Base-by-base conservation (phyloP, 805 yeast genomes). In the Lipomyces anomalus region DNA sequence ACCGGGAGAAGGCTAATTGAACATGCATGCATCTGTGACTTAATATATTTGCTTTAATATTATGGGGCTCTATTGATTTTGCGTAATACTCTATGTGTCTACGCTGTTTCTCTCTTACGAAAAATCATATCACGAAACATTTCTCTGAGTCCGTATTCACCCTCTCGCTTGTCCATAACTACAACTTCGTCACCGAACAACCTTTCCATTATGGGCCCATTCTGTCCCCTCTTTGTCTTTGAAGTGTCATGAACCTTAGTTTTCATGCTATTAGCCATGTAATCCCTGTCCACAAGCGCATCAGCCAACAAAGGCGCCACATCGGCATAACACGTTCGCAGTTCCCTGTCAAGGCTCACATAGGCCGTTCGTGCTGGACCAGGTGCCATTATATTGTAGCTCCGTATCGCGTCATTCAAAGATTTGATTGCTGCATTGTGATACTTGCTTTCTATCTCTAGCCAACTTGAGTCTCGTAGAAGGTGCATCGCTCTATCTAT, bases 371-470 rank as follows among this genome's bases (percentile, higher is more conserved):
- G 44, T 16, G 55, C 55, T 18, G 55, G 55, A 2, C 40, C 44
- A 1, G 55, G 55, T 4, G 55, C 55, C 55, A 50, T 50, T 23
- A 50, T 35, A 40, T 50, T 50, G 35, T 50, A 50, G 26, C 55
- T 50, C 9, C 55, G 43, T 22, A 50, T 50, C 13, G 17, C 39
- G 33, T 50, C 55, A 29, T 50, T 50, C 28, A 50, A 24, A 3
- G 55, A 47, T 40, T 48, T 50, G 38, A 50, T 43, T 6, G 53
- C 38, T 16, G 47, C 34, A 22, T 48, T 52, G 23, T 50, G 55
- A 29, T 50, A 50, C 17, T 40, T 40, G 11, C 35, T 35, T 34
- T 50, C 55, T 5, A 50, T 21, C 4, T 36, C 42, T 38, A 47
- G 52, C 55, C 55, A 50, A 3, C 40, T 49, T 1, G 29, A 13